These are phyloP conservation scores for Rhodotorula graminis DNA, from an alignment of 768 basidiomycete species.

Conservation along the genomic window DNA sequence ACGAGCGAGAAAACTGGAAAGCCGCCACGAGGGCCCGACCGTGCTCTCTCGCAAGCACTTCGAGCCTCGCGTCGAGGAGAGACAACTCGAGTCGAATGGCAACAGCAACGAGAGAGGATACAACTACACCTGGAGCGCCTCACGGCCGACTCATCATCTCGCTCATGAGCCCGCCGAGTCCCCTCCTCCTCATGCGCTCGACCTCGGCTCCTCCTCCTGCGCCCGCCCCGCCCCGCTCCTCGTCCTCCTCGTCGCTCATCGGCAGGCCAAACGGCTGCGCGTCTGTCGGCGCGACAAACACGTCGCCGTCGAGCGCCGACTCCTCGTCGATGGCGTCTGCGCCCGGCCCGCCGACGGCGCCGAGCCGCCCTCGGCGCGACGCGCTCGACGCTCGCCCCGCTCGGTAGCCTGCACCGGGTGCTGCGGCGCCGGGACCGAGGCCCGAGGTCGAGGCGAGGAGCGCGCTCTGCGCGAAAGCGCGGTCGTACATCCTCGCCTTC, in stretches of 20 bases:
- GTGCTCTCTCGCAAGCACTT: no score
- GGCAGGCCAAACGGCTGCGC: conserved; percentile 20
- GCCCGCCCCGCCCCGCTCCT: neutral
- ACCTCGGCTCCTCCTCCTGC: neutral
- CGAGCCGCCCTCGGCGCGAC: neutral
- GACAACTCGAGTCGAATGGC: no score
- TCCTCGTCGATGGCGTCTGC: conserved; percentile 8
- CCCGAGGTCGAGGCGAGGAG: neutral
- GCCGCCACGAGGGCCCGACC: no score
- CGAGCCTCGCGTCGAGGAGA: no score
- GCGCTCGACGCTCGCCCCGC: neutral
- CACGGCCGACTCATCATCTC: conserved; percentile 3
- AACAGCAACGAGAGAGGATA: no score
- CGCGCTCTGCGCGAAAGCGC: conserved; percentile 22
- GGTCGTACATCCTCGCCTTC: conserved; percentile 33
- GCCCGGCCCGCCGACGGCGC: neutral
- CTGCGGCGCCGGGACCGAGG: no score
- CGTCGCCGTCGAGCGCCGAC: conserved; percentile 28
- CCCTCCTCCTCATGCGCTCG: neutral
- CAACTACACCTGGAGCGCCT: no score
- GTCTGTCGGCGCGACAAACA: conserved; percentile 28
- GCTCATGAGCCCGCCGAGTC: conserved; percentile 1
- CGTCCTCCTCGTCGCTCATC: conserved; percentile 9
- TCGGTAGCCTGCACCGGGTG: no score
- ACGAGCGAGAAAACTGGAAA: no score